phyloP scores from a whole-genome alignment of 352 stramenopile species.

The Phytophthora brassicae region DNA sequence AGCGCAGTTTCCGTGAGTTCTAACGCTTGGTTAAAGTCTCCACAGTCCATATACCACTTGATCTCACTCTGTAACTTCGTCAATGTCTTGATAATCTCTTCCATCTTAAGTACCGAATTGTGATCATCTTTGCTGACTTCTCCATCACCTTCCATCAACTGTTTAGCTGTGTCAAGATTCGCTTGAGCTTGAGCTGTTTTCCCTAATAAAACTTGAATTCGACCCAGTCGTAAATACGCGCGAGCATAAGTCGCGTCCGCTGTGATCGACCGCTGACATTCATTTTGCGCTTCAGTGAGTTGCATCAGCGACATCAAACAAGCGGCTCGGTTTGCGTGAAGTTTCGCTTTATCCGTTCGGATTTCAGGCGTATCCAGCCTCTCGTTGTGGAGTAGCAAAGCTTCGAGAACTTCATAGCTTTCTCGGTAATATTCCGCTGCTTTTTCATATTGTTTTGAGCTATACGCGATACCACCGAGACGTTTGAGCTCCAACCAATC shows the following conservation, averaged over 20 bases:
- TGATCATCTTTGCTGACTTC: constrained; percentile 41
- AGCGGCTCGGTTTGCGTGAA: constrained; percentile 78
- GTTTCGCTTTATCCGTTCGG: constrained; percentile 77
- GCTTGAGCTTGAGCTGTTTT: constrained; percentile 56
- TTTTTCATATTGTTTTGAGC: constrained; percentile 40
- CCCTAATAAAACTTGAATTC: constrained; percentile 73
- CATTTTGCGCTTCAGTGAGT: constrained; percentile 65
- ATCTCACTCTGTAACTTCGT: constrained; percentile 50
- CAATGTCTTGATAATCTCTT: constrained; percentile 52
- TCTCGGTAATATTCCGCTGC: constrained; percentile 62
- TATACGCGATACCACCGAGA: constrained; percentile 54
- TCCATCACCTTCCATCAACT: constrained; percentile 38
- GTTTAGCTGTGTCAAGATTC: constrained; percentile 47
- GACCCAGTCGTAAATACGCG: constrained; percentile 66
- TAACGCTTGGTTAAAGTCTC: constrained; percentile 51
- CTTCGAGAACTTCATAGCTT: constrained; percentile 56
- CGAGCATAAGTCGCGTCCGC: constrained; percentile 68
- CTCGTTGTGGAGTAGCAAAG: constrained; percentile 31
- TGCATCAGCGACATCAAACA: constrained; percentile 82
- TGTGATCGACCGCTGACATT: constrained; percentile 67
- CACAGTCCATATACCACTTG: constrained; percentile 56
- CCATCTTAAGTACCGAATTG: constrained; percentile 53
- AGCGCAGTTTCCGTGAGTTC: constrained; percentile 54
- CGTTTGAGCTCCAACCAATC: constrained; percentile 69
- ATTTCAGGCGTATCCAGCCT: constrained; percentile 39